A percentile compares a stretch with the other conserved stretches of the same genome.
These are phyloP conservation scores for Dioszegia crocea DNA, from an alignment of 768 basidiomycete genomes.

Conservation along the genomic window DNA sequence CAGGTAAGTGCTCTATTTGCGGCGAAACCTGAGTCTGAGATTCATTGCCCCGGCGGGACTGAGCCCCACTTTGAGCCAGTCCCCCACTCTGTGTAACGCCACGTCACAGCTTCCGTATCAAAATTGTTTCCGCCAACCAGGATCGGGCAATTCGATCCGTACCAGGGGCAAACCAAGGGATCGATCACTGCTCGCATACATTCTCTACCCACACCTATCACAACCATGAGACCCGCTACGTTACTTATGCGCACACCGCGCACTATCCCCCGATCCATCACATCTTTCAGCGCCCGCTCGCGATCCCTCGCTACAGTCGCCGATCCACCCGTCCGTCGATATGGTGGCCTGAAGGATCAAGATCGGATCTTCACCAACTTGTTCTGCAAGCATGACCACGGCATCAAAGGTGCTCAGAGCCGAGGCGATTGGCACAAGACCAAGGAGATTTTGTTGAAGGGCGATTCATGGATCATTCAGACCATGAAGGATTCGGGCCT, in stretches of 20 bases:
- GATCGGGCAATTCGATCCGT: neutral
- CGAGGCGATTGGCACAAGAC: conserved; percentile 98
- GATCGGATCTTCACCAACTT: conserved; percentile 72
- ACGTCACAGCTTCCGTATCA: neutral
- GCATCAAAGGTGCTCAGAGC: conserved; percentile 85
- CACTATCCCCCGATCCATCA: neutral
- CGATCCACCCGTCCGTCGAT: conserved; percentile 73
- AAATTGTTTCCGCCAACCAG: no score
- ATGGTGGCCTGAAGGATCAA: conserved; percentile 85
- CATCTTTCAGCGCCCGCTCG: neutral
- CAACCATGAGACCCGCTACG: conserved; percentile 3
- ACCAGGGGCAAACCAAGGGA: neutral
- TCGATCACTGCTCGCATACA: neutral
- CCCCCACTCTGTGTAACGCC: neutral
- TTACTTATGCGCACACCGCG: conserved; percentile 10
- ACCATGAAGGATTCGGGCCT: conserved; percentile 93
- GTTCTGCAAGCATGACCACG: conserved; percentile 81
- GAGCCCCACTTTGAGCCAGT: no score
- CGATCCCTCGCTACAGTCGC: conserved; percentile 50
- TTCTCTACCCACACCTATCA: neutral
- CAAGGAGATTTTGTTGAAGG: conserved; percentile 91
- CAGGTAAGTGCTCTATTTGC: no score
- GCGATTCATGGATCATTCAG: conserved; percentile 95
- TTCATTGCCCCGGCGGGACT: no score
- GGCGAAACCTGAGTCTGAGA: no score